Percentiles rank a stretch among this genome's conserved stretches.
phyloP scores from a whole-genome alignment of 768 basidiomycete species.

The Podaxis sp. region DNA sequence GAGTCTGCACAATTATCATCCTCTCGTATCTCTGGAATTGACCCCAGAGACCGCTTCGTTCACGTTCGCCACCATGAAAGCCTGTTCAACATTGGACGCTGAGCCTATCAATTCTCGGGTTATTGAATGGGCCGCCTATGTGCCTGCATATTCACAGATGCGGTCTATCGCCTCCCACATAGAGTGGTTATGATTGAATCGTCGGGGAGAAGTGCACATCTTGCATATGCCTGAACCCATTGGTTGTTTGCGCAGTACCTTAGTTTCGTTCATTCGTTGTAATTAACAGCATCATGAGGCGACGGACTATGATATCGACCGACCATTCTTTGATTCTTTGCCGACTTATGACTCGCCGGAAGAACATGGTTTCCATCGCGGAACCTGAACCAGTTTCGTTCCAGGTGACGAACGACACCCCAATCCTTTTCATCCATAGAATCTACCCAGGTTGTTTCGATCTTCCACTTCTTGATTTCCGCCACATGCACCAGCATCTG shows the following conservation, averaged over 20 bases:
- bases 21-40: conserved; percentile 48
- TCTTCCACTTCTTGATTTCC: conserved; percentile 69
- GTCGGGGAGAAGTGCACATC: not conserved
- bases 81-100: not conserved
- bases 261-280: not conserved
- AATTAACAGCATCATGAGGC: not conserved
- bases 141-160: no score
- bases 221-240: not conserved
- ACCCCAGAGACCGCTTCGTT: not conserved
- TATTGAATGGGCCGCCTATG: no score
- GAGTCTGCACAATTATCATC: conserved; percentile 68
- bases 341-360: conserved; percentile 18
- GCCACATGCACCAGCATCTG: conserved; percentile 74
- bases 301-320: conserved; percentile 3
- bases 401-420: conserved; percentile 67
- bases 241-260: not conserved
- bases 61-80: not conserved
- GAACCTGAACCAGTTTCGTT: conserved; percentile 73
- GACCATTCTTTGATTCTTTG: conserved; percentile 17
- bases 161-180: no score
- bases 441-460: conserved; percentile 61
- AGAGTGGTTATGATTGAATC: not conserved
- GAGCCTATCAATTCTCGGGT: not conserved
- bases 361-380: conserved; percentile 41
- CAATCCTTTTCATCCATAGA: conserved; percentile 36